Percentiles rank a stretch among this genome's conserved stretches.
Evolutionary conservation across 192 early-diverging fungal genomes (phyloP).

Genomic region (Linnemannia schmuckeri): DNA sequence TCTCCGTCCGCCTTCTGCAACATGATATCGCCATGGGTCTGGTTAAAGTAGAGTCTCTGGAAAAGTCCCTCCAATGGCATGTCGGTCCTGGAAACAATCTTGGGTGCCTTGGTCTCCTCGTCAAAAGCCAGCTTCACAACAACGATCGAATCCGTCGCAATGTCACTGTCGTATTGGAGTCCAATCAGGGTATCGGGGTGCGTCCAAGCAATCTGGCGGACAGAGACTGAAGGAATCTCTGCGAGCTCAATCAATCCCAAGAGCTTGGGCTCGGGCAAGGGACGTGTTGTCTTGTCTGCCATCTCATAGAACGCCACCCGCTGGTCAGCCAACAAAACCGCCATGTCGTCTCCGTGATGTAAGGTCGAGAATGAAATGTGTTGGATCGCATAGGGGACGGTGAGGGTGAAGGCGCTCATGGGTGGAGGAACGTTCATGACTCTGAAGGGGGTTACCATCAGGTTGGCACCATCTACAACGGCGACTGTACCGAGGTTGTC

Average conservation of each 20-base stretch:
- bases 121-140: conserved; percentile 59
- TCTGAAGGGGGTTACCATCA: conserved; percentile 83
- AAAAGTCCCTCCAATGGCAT: conserved; percentile 47
- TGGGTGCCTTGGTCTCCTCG: conserved; percentile 30
- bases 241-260: conserved; percentile 56
- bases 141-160: conserved; percentile 52
- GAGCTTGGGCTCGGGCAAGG: conserved; percentile 42
- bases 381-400: conserved; percentile 59
- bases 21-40: conserved; percentile 47
- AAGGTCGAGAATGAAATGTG: conserved; percentile 76
- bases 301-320: conserved; percentile 58
- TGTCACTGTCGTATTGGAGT: conserved; percentile 62
- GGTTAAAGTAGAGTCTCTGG: conserved; percentile 57
- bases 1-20: conserved; percentile 44
- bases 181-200: conserved; percentile 63
- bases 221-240: conserved; percentile 23
- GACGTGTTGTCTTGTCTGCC: conserved; percentile 27
- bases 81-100: conserved; percentile 18
- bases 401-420: conserved; percentile 73
- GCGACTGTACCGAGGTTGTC: conserved; percentile 34
- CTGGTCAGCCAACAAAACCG: conserved; percentile 73
- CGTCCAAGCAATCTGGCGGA: conserved; percentile 82
- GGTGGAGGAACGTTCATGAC: conserved; percentile 94
- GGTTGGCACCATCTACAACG: conserved; percentile 44
- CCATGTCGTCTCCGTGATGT: conserved; percentile 78